Evolutionary conservation across 768 basidiomycete species (phyloP).

Genomic region (Calvatia gigantea): DNA sequence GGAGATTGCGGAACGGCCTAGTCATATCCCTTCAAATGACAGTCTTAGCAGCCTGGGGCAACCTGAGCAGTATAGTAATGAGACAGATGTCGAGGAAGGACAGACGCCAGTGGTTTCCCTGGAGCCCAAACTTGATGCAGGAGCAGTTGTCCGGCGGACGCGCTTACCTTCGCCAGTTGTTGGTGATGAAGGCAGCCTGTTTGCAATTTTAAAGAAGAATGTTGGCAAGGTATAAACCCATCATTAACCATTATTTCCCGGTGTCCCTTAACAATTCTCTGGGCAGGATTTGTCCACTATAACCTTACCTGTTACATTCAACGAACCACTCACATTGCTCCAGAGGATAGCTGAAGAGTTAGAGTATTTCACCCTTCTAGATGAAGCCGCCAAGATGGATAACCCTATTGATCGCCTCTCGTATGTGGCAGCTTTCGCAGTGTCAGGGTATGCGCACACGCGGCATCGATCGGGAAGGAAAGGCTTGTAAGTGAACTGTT

Average conservation of each 20-base stretch:
- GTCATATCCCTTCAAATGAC: conserved; percentile 35
- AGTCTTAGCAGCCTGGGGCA: conserved; percentile 35
- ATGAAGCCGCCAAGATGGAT: conserved; percentile 52
- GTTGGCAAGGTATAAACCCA: conserved; percentile 66
- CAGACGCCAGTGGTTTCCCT: conserved; percentile 11
- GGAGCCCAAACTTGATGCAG: conserved; percentile 13
- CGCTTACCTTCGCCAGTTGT: conserved; percentile 56
- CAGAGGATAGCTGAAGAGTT: conserved; percentile 83
- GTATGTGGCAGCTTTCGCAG: conserved; percentile 79
- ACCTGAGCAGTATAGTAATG: conserved; percentile 46
- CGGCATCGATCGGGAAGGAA: conserved; percentile 79
- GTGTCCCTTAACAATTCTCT: not conserved
- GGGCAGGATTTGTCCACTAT: conserved; percentile 76
- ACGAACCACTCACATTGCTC: conserved; percentile 81
- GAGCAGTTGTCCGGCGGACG: conserved; percentile 45
- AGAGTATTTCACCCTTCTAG: conserved; percentile 72
- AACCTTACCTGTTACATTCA: conserved; percentile 85
- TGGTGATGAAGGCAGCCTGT: conserved; percentile 79
- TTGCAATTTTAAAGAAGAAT: conserved; percentile 82
- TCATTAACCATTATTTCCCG: too few species aligned
- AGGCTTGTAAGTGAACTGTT: conserved; percentile 65
- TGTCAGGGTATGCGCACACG: conserved; percentile 82
- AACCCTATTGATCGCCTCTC: conserved; percentile 69
- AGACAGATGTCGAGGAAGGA: conserved; percentile 47
- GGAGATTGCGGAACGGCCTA: conserved; percentile 37